Conservation (phyloP, 108 stramenopile genomes). For the Cyclotella sp. region DNA sequence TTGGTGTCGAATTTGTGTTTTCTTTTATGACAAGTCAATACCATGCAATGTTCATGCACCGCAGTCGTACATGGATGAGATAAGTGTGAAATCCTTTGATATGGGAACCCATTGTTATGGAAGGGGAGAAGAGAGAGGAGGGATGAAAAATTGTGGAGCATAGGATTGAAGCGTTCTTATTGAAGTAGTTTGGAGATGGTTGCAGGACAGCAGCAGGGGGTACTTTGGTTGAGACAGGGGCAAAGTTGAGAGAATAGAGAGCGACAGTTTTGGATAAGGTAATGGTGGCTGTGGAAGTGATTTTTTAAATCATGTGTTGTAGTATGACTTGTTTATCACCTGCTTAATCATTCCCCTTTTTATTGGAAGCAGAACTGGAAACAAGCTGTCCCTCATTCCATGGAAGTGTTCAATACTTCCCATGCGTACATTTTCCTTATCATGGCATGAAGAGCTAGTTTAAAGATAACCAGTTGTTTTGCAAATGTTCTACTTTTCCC, state of each 20-base stretch:
- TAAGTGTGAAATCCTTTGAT: constrained; percentile 75
- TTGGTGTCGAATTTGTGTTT: constrained; percentile 72
- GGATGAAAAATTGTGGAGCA: constrained; percentile 80
- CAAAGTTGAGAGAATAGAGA: not conserved
- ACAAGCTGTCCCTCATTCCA: too few relatives aligned
- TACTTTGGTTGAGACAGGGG: constrained; percentile 35
- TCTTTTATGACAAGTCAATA: constrained; percentile 71
- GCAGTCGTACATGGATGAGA: constrained; percentile 76
- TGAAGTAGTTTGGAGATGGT: constrained; percentile 55
- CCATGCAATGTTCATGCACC: constrained; percentile 62
- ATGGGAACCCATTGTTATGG: constrained; percentile 3
- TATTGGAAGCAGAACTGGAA: too few relatives aligned
- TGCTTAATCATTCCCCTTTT: too few relatives aligned
- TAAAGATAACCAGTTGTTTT: too few relatives aligned
- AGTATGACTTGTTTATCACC: too few relatives aligned
- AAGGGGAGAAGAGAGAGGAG: constrained; percentile 19
- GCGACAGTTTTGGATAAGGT: too few relatives aligned
- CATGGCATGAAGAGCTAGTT: too few relatives aligned
- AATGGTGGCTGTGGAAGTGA: too few relatives aligned
- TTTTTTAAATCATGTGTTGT: too few relatives aligned
- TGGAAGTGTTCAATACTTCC: too few relatives aligned
- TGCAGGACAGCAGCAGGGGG: constrained; percentile 1
- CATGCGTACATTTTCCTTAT: too few relatives aligned
- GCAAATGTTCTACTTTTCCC: too few relatives aligned
- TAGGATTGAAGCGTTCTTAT: constrained; percentile 72